A percentile compares a stretch with the other conserved stretches of the same genome.
These are phyloP conservation scores for Marasmius oreades DNA, from an alignment of 1,284 basidiomycete species.

Conservation along the genomic window DNA sequence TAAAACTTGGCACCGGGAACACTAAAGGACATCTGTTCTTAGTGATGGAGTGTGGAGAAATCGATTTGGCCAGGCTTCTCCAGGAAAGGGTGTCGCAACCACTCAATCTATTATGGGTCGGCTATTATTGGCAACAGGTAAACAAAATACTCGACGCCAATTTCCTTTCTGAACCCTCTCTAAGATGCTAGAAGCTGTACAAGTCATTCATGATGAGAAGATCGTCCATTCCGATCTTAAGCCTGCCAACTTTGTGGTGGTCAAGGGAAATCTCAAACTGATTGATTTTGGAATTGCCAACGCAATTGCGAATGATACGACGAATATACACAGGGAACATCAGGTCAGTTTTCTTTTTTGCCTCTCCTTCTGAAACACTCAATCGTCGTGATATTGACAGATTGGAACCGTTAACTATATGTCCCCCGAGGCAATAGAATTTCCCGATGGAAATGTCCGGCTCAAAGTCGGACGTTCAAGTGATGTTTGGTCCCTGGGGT, in stretches of 20 bases:
- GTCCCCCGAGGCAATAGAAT: slow-evolving; percentile 90
- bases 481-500: slow-evolving; percentile 97
- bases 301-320: slow-evolving; percentile 95
- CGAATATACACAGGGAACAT: slow-evolving; percentile 92
- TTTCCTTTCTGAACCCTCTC: slow-evolving; percentile 7
- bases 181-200: slow-evolving; percentile 94
- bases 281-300: slow-evolving; percentile 98
- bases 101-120: slow-evolving; percentile 88
- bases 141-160: not conserved
- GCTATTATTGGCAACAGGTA: slow-evolving; percentile 95
- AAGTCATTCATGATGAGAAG: slow-evolving; percentile 93
- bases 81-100: slow-evolving; percentile 79
- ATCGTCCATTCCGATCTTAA: slow-evolving; percentile 97
- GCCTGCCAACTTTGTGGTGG: slow-evolving; percentile 94
- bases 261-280: slow-evolving; percentile 88
- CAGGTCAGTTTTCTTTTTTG: slow-evolving; percentile 51
- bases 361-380: not conserved
- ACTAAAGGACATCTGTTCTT: slow-evolving; percentile 70
- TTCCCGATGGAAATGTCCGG: slow-evolving; percentile 72
- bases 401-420: slow-evolving; percentile 95
- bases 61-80: slow-evolving; percentile 80
- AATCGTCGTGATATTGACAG: slow-evolving; percentile 33
- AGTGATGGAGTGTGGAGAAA: slow-evolving; percentile 94
- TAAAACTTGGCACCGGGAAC: slow-evolving; percentile 59
- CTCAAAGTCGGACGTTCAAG: slow-evolving; percentile 83